phyloP scores from a whole-genome alignment of 805 yeast species.

The Lachancea cidri region DNA sequence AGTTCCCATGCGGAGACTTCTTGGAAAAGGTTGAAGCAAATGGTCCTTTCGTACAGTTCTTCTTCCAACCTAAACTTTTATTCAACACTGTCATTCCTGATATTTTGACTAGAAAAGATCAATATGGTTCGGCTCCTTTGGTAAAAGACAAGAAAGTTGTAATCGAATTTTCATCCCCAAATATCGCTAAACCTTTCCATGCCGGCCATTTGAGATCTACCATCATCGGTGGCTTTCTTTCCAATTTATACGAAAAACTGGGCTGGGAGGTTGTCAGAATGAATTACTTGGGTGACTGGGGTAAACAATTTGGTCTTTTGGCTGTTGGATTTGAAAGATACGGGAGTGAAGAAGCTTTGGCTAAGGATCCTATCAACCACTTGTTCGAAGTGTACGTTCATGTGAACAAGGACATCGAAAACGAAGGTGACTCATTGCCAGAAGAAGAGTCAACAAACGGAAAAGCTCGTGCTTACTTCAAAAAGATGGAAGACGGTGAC shows the following conservation, averaged over 20 bases:
- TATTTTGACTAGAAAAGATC: constrained; percentile 50
- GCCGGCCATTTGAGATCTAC: constrained; percentile 99
- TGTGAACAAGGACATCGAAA: constrained; percentile 69
- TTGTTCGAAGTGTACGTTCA: constrained; percentile 90
- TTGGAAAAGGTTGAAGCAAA: constrained; percentile 69
- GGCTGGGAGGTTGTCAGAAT: constrained; percentile 93
- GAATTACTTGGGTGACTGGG: constrained; percentile 99
- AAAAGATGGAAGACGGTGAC: constrained; percentile 91
- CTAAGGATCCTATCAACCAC: constrained; percentile 84
- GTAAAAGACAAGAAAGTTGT: constrained; percentile 68
- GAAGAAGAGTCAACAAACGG: constrained; percentile 58
- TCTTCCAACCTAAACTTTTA: constrained; percentile 62
- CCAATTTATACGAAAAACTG: constrained; percentile 81
- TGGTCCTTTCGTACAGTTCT: constrained; percentile 91
- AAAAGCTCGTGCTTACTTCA: constrained; percentile 83
- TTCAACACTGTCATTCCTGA: constrained; percentile 66
- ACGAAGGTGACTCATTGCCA: constrained; percentile 45
- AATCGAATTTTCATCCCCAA: constrained; percentile 94
- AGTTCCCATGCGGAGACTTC: constrained; percentile 68
- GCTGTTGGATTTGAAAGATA: constrained; percentile 89
- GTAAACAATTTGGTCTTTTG: constrained; percentile 94
- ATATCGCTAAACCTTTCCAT: constrained; percentile 98
- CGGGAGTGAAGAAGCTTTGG: constrained; percentile 71
- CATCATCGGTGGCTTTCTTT: constrained; percentile 91
- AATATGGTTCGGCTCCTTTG: constrained; percentile 69